Percentiles rank a stretch among this genome's conserved stretches.
Evolutionary conservation across 371 early-diverging fungal species (phyloP).

Genomic region (Sporodiniella umbellata): DNA sequence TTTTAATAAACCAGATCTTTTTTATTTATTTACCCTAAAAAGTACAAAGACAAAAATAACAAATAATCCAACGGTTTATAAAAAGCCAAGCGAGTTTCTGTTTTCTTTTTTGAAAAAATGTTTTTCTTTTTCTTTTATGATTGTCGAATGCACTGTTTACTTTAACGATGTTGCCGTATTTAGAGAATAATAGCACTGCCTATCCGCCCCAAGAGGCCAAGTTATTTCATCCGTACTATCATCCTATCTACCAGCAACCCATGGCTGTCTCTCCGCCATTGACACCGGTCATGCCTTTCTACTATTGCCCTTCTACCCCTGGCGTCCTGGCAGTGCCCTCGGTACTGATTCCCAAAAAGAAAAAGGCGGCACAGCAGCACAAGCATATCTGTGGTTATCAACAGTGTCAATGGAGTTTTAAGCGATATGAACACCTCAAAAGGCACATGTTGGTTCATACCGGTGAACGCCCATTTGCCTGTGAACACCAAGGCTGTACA

Average conservation of each 20-base stretch:
- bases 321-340: too few species aligned
- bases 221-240: neutral
- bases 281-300: neutral
- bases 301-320: neutral
- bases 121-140: neutral
- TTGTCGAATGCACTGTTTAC: too few species aligned
- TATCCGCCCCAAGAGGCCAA: neutral
- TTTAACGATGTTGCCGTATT: neutral
- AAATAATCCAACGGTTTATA: too few species aligned
- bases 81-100: too few species aligned
- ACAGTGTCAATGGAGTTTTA: conserved; percentile 62
- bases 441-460: conserved; percentile 76
- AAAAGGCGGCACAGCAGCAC: conserved; percentile 37
- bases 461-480: conserved; percentile 63
- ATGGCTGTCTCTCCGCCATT: neutral
- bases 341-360: too few species aligned
- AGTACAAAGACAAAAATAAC: neutral
- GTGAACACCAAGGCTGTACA: conserved; percentile 58
- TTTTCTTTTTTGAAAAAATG: neutral
- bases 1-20: too few species aligned
- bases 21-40: too few species aligned
- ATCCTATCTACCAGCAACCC: neutral
- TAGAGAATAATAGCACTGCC: neutral
- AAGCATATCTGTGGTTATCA: conserved; percentile 54
- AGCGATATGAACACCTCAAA: conserved; percentile 83